Evolutionary conservation across 176 grass and related monocot genomes (phyloP).

Genomic region (Oryza punctata): DNA sequence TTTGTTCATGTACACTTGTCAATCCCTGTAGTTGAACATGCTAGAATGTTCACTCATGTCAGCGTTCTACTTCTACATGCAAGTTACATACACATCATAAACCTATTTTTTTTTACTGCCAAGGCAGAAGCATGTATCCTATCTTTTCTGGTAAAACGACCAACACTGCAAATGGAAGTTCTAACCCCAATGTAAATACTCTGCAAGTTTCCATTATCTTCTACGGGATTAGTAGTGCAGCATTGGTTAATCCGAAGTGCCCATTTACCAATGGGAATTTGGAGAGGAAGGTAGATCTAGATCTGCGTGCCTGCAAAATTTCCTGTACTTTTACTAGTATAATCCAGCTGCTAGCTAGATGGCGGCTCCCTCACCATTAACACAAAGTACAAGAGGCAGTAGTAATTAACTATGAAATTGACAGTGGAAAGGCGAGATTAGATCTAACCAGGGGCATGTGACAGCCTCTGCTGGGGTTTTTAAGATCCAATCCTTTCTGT

Average conservation of each 20-base stretch:
- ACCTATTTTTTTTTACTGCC: constrained; percentile 24
- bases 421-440: constrained; percentile 61
- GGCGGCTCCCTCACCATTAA: constrained; percentile 38
- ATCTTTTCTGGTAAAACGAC: constrained; percentile 43
- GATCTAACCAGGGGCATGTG: constrained; percentile 61
- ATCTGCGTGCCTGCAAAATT: constrained; percentile 67
- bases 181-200: constrained; percentile 59
- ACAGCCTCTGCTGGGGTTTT: constrained; percentile 45
- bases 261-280: constrained; percentile 66
- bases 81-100: constrained; percentile 4
- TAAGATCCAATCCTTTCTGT: constrained; percentile 54
- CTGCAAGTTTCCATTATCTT: constrained; percentile 60
- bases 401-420: constrained; percentile 41
- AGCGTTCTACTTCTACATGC: constrained; percentile 8
- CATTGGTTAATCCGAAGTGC: constrained; percentile 44
- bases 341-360: constrained; percentile 28
- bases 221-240: constrained; percentile 47
- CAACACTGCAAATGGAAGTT: constrained; percentile 55
- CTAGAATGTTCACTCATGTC: constrained; percentile 14
- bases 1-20: constrained; percentile 9
- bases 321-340: constrained; percentile 47
- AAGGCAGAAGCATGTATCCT: constrained; percentile 36
- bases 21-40: not conserved
- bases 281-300: constrained; percentile 65
- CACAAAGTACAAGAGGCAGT: constrained; percentile 51